phyloP scores from a whole-genome alignment of 176 grass and related monocot species.

The Carex scoparia region DNA sequence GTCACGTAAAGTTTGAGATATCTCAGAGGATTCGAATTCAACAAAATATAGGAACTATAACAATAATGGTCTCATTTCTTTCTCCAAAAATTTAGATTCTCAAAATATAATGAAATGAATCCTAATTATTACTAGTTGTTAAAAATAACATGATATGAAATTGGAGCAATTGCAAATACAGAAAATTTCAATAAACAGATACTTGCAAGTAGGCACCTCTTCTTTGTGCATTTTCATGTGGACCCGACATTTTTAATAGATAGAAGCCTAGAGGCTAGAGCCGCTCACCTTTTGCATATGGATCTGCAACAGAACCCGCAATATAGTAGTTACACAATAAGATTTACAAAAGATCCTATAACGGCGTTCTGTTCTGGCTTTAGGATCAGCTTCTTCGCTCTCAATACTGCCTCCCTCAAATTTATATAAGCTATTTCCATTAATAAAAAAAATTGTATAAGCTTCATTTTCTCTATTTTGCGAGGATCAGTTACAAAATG shows the following conservation, averaged over 20 bases:
- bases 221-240: not conserved
- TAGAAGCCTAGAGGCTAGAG: not conserved
- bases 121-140: not conserved
- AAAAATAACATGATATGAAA: not conserved
- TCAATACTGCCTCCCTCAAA: not conserved
- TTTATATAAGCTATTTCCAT: not conserved
- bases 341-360: not conserved
- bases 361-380: not conserved
- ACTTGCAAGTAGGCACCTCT: not conserved
- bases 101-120: not conserved
- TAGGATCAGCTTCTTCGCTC: not conserved
- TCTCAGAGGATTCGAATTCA: too few relatives aligned
- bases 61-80: not conserved
- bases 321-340: not conserved
- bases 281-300: not conserved
- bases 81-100: not conserved
- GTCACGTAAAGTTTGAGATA: too few relatives aligned
- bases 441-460: not conserved
- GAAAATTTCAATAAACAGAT: not conserved
- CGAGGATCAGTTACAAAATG: slow-evolving; percentile 23
- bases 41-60: not conserved
- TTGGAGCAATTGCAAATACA: not conserved
- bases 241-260: not conserved
- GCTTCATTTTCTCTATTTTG: not conserved
- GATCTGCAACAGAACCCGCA: not conserved